Evolutionary conservation across 768 basidiomycete genomes (phyloP), one percentile per base, ranked within the genome.

Genomic region (Agaricus subrufescens): DNA sequence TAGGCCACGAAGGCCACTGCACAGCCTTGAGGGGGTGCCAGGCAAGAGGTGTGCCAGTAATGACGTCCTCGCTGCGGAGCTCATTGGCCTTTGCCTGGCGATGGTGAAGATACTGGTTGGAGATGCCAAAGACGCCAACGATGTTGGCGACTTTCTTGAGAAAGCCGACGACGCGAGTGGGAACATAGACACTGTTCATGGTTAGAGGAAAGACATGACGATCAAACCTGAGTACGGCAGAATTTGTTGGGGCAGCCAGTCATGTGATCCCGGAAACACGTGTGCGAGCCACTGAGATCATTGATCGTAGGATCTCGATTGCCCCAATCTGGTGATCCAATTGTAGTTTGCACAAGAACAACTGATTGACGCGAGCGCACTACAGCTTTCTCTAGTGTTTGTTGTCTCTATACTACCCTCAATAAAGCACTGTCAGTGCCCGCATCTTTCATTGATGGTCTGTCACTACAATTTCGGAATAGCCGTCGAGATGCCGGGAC

Each of bases 121-220:
- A 83, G 27, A 90, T 79, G 0, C 87, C 86, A n/a, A 89, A 69
- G 0, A 84, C 75, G 0, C 87, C 87, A 43, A 91, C 76, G 39
- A 79, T 81, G 60, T 88, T 86, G 57, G 84, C 79, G 34, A 91
- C 71, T 57, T 88, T 75, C 59, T 80, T 86, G 52, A 90, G 72
- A 37, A 90, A 68, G 40, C 79, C 69, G 55, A 78, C 75, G 63
- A 90, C 80, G 55, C 82, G 82, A 44, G 77, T 72, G 37, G 89
- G 84, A 61, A 89, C 71, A 61, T 73, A 75, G 40, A 78, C 65
- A 56, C 69, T 73, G 67, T 68, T 75, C 75, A 77, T 77, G 63
- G 58, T 50, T 53, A 53, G 53, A 38, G 46, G 37, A 57, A 48
- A 49, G 47, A 37, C 59, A 60, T 53, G 48, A 56, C 23, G 38